Evolutionary conservation across 2,329 filamentous ascomycete species (phyloP).

Genomic region (Colletotrichum plurivorum): DNA sequence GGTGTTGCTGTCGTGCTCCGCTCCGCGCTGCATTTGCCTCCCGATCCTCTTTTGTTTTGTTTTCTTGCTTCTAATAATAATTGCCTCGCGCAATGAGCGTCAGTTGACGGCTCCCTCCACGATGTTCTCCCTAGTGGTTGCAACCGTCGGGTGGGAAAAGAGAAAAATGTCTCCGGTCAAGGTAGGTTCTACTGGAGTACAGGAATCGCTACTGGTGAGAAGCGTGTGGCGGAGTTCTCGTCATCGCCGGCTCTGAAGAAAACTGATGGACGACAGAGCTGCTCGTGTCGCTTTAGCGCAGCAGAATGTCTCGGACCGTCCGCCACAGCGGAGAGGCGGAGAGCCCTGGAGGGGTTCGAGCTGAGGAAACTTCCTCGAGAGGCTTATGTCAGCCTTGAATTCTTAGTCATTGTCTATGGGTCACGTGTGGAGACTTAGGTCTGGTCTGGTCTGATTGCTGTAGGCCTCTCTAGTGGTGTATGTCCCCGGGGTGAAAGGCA

Average conservation of each 20-base stretch:
- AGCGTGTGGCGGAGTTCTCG: slow-evolving; percentile 36
- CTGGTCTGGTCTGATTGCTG: no score
- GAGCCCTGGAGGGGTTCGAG: not conserved
- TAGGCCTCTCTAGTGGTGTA: no score
- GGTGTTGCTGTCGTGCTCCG: not conserved
- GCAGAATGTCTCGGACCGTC: slow-evolving; percentile 36
- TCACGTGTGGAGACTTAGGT: not conserved
- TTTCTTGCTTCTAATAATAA: slow-evolving; percentile 34
- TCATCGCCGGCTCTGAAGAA: slow-evolving; percentile 26
- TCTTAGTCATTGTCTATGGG: no score
- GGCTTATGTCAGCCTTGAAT: not conserved
- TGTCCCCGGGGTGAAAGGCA: no score
- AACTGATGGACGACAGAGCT: slow-evolving; percentile 30
- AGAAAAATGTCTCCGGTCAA: slow-evolving; percentile 14
- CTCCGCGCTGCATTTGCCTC: slow-evolving; percentile 25
- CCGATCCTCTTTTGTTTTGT: not conserved
- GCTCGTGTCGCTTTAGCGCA: slow-evolving; percentile 35
- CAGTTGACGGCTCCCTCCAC: slow-evolving; percentile 16
- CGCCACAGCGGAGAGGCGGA: slow-evolving; percentile 17
- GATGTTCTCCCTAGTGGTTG: slow-evolving; percentile 32
- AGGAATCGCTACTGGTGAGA: slow-evolving; percentile 20
- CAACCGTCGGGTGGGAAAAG: slow-evolving; percentile 4
- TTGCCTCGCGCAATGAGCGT: slow-evolving; percentile 26
- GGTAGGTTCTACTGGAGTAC: not conserved
- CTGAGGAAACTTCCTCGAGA: not conserved